Conservation (phyloP, 2,329 filamentous ascomycete species). For the Arthrobotrys sphaeroides region DNA sequence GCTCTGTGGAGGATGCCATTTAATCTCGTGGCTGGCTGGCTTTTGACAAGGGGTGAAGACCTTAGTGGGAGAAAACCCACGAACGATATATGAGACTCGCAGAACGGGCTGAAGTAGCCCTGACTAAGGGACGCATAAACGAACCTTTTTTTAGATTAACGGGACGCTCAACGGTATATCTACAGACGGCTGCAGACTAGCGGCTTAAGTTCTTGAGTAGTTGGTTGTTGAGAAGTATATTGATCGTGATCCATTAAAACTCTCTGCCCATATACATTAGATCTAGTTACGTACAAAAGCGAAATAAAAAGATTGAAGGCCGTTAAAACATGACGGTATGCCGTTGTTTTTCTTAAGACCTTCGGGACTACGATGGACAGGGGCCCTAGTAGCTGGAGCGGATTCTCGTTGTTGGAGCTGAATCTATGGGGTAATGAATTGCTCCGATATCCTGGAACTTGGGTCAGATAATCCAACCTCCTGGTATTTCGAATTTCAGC, state of each 20-base stretch:
- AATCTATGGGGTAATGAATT: too few species aligned
- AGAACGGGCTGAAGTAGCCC: background rate
- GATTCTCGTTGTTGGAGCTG: too few species aligned
- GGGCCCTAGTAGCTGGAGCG: too few species aligned
- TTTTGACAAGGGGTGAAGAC: background rate
- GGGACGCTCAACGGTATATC: background rate
- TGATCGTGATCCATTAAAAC: too few species aligned
- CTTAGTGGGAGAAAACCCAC: too few species aligned
- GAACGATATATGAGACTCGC: background rate
- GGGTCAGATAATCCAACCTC: background rate
- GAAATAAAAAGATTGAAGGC: too few species aligned
- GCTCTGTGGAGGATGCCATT: constrained; percentile 5
- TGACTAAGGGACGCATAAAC: background rate
- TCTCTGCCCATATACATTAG: too few species aligned
- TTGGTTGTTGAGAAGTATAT: background rate
- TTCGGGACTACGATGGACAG: too few species aligned
- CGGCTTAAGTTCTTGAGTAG: background rate
- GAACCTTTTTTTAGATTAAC: constrained; percentile 1
- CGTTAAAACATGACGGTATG: too few species aligned
- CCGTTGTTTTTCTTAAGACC: too few species aligned
- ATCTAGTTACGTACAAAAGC: too few species aligned
- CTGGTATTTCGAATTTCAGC: background rate
- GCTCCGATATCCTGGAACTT: too few species aligned
- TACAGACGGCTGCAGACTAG: background rate
- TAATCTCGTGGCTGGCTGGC: background rate